Evolutionary conservation across 176 grass and related monocot genomes (phyloP), one percentile per base, ranked within the genome.

Genomic region (Musa troglodytarum): DNA sequence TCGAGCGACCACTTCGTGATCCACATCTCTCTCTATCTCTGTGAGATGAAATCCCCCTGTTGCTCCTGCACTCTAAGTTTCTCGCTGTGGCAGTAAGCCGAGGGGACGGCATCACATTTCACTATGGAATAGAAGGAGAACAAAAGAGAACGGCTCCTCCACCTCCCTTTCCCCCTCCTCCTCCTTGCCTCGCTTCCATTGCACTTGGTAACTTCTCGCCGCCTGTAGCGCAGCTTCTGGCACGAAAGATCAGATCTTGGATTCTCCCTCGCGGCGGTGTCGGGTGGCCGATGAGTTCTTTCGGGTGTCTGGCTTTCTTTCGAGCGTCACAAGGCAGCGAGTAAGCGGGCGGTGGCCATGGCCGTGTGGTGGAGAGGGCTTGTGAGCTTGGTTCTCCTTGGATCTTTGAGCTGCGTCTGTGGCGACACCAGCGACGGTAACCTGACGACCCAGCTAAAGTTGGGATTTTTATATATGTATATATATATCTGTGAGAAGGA

Each of bases 1-100:
- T 74, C 72, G 24, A 74, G 34, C 72, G 12, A 74, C 72, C 53
- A 28, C 23, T 53, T 54, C 52, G 72, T 57, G 53, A 21, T 71
- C 34, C 34, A 43, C 34, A 43, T 43, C 34, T 43, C 34, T 43
- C 34, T 43, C 34, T 43, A 43, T 43, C 34, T 5, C 34, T 43
- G 4, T 43, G 4, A 43, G 3, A 43, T 43, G 34, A 43, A 43
- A 70, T 52, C 43, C 67, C 68, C 68, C 11, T 70, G 49, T 68
- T 26, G 28, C 14, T 68, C 25, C 34, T 10, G 15, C 64, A 28
- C 21, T 7, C n/a, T 23, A 19, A 17, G 9, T n/a, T 28, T 21
- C n/a, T 22, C 17, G 13, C 69, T 53, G n/a, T 11, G 5, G n/a
- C 49, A 72, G 51, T 23, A 53, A 21, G 7, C 14, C 2, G n/a